A percentile compares a stretch with the other conserved stretches of the same genome.
Evolutionary conservation across 306 rosid species (phyloP).

Genomic region (Vicia sativa): DNA sequence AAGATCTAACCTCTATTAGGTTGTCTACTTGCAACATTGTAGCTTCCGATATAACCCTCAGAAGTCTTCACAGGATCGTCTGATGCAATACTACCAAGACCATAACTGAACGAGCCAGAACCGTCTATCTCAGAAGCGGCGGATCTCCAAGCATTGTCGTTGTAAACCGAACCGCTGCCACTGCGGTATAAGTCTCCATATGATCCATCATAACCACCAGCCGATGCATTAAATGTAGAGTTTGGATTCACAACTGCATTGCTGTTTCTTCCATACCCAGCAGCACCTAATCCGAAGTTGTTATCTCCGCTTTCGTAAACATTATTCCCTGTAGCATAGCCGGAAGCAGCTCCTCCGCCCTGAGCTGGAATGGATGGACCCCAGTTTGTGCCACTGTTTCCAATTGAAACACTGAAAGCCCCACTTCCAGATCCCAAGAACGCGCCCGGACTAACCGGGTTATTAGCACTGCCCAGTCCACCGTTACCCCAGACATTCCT

Average conservation of each 20-base stretch:
- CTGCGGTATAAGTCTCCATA: conserved; percentile 70
- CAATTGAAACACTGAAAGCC: conserved; percentile 66
- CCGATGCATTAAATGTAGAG: conserved; percentile 57
- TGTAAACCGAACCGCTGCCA: conserved; percentile 66
- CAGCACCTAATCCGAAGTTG: conserved; percentile 69
- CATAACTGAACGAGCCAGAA: conserved; percentile 75
- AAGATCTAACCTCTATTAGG: conserved; percentile 86
- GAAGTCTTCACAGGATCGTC: conserved; percentile 70
- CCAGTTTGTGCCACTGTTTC: conserved; percentile 70
- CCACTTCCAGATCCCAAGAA: conserved; percentile 73
- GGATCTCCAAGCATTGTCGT: conserved; percentile 82
- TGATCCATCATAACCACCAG: conserved; percentile 76
- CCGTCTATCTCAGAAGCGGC: conserved; percentile 79
- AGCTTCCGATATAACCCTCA: conserved; percentile 81
- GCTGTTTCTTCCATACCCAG: conserved; percentile 74
- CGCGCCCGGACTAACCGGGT: conserved; percentile 53
- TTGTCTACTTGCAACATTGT: conserved; percentile 80
- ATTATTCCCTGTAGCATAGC: conserved; percentile 59
- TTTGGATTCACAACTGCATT: conserved; percentile 52
- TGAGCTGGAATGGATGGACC: conserved; percentile 58
- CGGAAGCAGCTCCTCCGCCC: conserved; percentile 66
- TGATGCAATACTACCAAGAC: conserved; percentile 72
- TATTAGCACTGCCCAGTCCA: conserved; percentile 54
- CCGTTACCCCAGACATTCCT: conserved; percentile 93
- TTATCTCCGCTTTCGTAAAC: conserved; percentile 72